Conservation (phyloP, 2,329 filamentous ascomycete species). For the Periglandula ipomoeae region DNA sequence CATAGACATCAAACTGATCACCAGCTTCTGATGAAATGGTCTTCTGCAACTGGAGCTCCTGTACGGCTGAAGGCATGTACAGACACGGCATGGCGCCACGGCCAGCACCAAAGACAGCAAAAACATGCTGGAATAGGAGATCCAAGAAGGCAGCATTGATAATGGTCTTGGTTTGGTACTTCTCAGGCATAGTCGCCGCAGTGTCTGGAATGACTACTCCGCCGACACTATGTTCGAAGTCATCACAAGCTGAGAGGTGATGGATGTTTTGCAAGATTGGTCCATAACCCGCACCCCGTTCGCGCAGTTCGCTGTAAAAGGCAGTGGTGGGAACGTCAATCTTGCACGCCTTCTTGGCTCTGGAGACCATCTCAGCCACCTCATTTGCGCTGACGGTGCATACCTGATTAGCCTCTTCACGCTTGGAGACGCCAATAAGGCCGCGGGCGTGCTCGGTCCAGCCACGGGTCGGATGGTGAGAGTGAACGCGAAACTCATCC, state of each 20-base stretch:
- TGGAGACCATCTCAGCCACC: neutral
- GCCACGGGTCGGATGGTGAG: slow-evolving; percentile 38
- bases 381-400: neutral
- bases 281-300: slow-evolving; percentile 16
- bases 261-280: slow-evolving; percentile 1
- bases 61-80: slow-evolving; percentile 27
- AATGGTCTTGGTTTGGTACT: slow-evolving; percentile 32
- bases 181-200: slow-evolving; percentile 32
- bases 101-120: slow-evolving; percentile 28
- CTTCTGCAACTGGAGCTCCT: slow-evolving; percentile 16
- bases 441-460: slow-evolving; percentile 52
- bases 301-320: slow-evolving; percentile 17
- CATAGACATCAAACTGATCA: neutral
- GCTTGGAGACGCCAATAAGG: slow-evolving; percentile 31
- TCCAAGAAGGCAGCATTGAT: slow-evolving; percentile 40
- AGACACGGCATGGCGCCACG: slow-evolving; percentile 20
- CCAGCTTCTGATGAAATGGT: neutral
- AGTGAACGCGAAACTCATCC: slow-evolving; percentile 49
- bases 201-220: slow-evolving; percentile 29
- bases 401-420: neutral
- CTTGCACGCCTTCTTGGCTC: slow-evolving; percentile 16
- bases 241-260: neutral
- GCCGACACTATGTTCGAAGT: neutral
- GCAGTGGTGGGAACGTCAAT: slow-evolving; percentile 3
- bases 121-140: slow-evolving; percentile 30